Evolutionary conservation across 2,329 filamentous ascomycete species (phyloP), one percentile per base, ranked within the genome.

Genomic region (Aspergillus amoenus): DNA sequence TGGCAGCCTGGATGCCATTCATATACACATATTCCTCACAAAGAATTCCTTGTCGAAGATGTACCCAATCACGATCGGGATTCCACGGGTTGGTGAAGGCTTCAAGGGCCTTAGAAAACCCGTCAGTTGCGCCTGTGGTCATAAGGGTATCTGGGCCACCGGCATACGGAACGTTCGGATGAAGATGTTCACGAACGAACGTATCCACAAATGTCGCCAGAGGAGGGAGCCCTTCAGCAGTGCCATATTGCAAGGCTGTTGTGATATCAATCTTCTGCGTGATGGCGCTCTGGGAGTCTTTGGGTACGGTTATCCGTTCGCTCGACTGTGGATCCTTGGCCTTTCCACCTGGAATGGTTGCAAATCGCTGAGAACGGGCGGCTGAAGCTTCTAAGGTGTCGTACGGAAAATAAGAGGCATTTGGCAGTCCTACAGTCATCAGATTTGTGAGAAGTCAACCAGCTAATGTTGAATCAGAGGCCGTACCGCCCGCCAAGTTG

Each of bases 341-440:
- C 15, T 79, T 67, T 47, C 70, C 77, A 70, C 88, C 89, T 39
- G 86, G 83, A 11, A 87, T 87, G 1, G 88, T 88, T 34, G 83
- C 81, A 81, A 89, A 94, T 73, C 92, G 84, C 62, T 88, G 80
- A 7, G 91, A 87, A 60, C 84, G 83, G 32, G 91, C 90, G 60
- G 88, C 85, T 63, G 88, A 86, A 41, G 92, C 90, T 75, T 96
- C 91, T 61, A 97, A 85, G 0, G 91, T 94, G 67, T 97, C 92
- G 74, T 89, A 96, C 8, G 93, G 93, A 69, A 97, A 97, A 76
- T 91, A 91, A 57, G 83, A 83, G 40, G 88, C 81, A 73, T 94
- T 88, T 15, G 93, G 93, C 21, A 96, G 83, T 59, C 91, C 90
- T 93, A 61, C 30, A 46, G 37, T 40, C 37, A n/a, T 27, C 21